Evolutionary conservation across 306 rosid species (phyloP).

Genomic region (Sicyos baderoa): DNA sequence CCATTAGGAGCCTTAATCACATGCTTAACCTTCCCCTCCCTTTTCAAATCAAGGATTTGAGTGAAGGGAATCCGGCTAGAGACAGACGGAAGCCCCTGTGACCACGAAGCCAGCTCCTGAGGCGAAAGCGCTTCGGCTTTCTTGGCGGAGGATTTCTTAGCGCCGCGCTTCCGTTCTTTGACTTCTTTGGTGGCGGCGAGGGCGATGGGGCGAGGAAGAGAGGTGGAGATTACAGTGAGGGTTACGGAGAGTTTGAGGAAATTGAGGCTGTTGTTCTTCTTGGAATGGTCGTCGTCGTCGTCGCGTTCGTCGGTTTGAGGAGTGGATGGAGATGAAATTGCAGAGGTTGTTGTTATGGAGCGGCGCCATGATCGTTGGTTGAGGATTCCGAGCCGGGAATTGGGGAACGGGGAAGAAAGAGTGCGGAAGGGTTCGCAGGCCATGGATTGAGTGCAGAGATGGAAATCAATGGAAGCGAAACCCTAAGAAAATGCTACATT

Average conservation of each 20-base stretch:
- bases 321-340: slow-evolving; percentile 24
- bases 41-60: slow-evolving; percentile 40
- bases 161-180: slow-evolving; percentile 43
- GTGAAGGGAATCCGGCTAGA: slow-evolving; percentile 73
- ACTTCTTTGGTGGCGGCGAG: slow-evolving; percentile 39
- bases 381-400: slow-evolving; percentile 27
- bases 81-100: slow-evolving; percentile 59
- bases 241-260: slow-evolving; percentile 59
- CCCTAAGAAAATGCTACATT: not conserved
- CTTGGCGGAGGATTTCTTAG: slow-evolving; percentile 43
- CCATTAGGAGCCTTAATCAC: slow-evolving; percentile 45
- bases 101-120: slow-evolving; percentile 66
- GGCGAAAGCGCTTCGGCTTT: slow-evolving; percentile 52
- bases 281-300: slow-evolving; percentile 13
- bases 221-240: slow-evolving; percentile 61
- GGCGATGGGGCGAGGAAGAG: slow-evolving; percentile 41
- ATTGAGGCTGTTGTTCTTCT: slow-evolving; percentile 27
- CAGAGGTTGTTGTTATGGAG: slow-evolving; percentile 52
- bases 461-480: not conserved
- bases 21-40: slow-evolving; percentile 62
- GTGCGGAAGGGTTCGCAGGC: slow-evolving; percentile 38
- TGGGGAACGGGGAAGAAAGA: slow-evolving; percentile 26
- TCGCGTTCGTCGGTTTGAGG: slow-evolving; percentile 22
- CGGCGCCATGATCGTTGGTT: slow-evolving; percentile 16
- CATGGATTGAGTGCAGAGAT: slow-evolving; percentile 33